Evolutionary conservation across 768 basidiomycete species (phyloP).

Genomic region (Leccinellum luteum): DNA sequence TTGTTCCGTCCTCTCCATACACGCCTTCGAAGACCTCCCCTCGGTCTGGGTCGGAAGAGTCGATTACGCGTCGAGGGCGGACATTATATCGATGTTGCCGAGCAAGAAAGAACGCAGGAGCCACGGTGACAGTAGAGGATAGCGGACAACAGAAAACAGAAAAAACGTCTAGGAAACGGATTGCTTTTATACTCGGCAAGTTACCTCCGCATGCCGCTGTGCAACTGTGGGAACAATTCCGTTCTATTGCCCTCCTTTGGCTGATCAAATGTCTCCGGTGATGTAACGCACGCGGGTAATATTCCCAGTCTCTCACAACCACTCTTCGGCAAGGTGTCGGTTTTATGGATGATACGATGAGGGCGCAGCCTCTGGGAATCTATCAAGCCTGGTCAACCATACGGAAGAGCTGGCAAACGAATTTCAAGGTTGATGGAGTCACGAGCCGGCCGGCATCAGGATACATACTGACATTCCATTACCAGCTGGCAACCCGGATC

Average conservation of each 20-base stretch:
- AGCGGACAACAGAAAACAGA: not conserved
- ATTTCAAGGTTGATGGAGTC: no score
- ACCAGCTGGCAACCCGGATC: not conserved
- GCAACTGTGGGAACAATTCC: slow-evolving; percentile 2
- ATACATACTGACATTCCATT: not conserved
- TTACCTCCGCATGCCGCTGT: slow-evolving; percentile 3
- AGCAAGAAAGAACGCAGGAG: not conserved
- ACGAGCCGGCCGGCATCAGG: not conserved
- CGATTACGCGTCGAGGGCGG: not conserved
- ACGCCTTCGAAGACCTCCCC: not conserved
- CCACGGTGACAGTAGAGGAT: not conserved
- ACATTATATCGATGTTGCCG: not conserved
- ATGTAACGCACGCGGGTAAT: not conserved
- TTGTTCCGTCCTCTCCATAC: not conserved
- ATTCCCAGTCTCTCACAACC: not conserved
- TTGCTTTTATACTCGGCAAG: slow-evolving; percentile 2
- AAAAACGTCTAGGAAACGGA: not conserved
- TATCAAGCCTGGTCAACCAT: not conserved
- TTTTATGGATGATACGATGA: not conserved
- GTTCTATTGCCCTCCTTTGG: slow-evolving; percentile 4
- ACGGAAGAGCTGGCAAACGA: not conserved
- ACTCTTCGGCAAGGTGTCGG: not conserved
- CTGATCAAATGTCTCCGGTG: not conserved
- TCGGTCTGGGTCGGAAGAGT: not conserved
- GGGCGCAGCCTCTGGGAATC: not conserved